Evolutionary conservation across 2,329 filamentous ascomycete species (phyloP).

Genomic region (Neopestalotiopsis sp.): DNA sequence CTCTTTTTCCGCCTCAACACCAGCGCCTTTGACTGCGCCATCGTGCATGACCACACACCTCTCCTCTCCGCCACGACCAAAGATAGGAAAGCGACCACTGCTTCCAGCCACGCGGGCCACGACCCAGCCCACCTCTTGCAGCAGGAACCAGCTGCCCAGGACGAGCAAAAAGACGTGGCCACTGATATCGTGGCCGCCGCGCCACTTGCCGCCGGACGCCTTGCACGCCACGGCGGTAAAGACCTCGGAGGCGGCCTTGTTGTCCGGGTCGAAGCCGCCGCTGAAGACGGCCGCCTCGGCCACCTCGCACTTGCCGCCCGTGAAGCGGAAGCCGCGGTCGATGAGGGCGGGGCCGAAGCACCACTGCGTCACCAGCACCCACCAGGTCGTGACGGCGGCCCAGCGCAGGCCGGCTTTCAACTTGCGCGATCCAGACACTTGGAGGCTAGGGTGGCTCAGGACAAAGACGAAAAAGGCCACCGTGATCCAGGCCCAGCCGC

Average conservation of each 20-base stretch:
- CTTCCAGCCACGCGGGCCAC: constrained; percentile 44
- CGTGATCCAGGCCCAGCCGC: constrained; percentile 92
- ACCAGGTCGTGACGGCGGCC: constrained; percentile 73
- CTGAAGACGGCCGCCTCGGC: constrained; percentile 52
- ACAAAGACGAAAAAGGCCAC: constrained; percentile 74
- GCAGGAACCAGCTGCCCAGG: constrained; percentile 78
- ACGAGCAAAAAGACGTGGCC: constrained; percentile 95
- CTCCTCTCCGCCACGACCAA: constrained; percentile 59
- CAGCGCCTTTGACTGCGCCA: constrained; percentile 66
- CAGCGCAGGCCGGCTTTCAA: constrained; percentile 71
- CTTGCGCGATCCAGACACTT: constrained; percentile 40
- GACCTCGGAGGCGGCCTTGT: constrained; percentile 46
- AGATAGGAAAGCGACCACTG: constrained; percentile 21
- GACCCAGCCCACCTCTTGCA: constrained; percentile 76
- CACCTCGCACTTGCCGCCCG: constrained; percentile 81
- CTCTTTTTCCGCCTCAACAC: constrained; percentile 47
- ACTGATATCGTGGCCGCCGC: constrained; percentile 93
- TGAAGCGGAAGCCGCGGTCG: constrained; percentile 87
- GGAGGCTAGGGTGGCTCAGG: constrained; percentile 66
- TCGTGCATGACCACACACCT: constrained; percentile 69
- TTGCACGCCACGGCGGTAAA: constrained; percentile 83
- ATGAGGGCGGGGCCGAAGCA: constrained; percentile 91
- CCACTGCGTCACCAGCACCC: constrained; percentile 94
- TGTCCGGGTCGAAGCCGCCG: constrained; percentile 44
- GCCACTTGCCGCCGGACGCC: constrained; percentile 81